These are phyloP conservation scores for Gynostemma pentaphyllum DNA, from an alignment of 306 rosid genomes.

Conservation along the genomic window DNA sequence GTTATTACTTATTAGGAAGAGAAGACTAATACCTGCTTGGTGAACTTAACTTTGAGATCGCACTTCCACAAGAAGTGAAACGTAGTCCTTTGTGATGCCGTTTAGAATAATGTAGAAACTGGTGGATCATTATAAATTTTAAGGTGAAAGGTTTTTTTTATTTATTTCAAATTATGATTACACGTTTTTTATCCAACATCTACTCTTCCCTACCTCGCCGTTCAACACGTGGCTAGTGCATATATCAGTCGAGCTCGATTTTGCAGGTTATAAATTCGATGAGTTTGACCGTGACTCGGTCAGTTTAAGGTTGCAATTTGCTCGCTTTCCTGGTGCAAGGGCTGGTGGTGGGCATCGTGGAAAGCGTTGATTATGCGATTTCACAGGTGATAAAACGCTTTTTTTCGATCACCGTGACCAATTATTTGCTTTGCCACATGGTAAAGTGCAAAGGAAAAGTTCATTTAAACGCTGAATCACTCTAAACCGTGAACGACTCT, in stretches of 20 bases:
- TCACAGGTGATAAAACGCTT: conserved; percentile 58
- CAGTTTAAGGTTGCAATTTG: conserved; percentile 91
- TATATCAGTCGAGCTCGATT: conserved; percentile 69
- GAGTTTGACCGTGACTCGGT: conserved; percentile 93
- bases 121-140: not conserved
- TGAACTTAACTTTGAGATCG: not conserved
- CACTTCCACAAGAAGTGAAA: not conserved
- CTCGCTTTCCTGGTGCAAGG: conserved; percentile 98
- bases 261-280: conserved; percentile 99
- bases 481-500: conserved; percentile 50
- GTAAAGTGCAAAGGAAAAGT: conserved; percentile 21
- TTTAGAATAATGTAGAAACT: not conserved
- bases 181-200: conserved; percentile 34
- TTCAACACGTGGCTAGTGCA: conserved; percentile 42
- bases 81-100: not conserved
- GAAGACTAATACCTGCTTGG: not conserved
- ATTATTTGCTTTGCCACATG: conserved; percentile 30
- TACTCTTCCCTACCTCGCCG: conserved; percentile 38
- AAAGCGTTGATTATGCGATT: conserved; percentile 66
- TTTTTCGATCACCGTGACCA: conserved; percentile 29
- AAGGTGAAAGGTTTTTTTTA: not conserved
- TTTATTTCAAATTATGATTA: conserved; percentile 9
- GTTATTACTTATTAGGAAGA: not conserved
- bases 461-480: conserved; percentile 29
- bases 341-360: conserved; percentile 96